These are phyloP conservation scores for Hebeloma cylindrosporum DNA, from an alignment of 768 basidiomycete genomes.

Conservation along the genomic window DNA sequence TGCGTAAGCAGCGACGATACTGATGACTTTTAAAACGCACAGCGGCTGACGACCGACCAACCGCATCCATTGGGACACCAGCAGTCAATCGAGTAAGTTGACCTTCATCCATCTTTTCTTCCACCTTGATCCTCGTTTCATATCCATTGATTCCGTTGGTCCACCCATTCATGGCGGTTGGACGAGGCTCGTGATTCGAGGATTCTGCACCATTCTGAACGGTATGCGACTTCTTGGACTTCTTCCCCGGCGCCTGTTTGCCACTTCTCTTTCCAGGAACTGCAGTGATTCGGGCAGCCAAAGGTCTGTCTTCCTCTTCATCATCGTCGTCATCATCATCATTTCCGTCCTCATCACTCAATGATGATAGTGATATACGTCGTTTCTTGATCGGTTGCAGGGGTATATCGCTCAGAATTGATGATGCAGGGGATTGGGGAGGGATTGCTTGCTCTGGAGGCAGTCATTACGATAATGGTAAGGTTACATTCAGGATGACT, in stretches of 20 bases:
- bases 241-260: slow-evolving; percentile 58
- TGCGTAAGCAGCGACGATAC: slow-evolving; percentile 2
- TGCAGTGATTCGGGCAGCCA: slow-evolving; percentile 46
- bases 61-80: slow-evolving; percentile 76
- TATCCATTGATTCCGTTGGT: slow-evolving; percentile 46
- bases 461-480: background rate
- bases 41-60: slow-evolving; percentile 40
- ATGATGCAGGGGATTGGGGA: slow-evolving; percentile 48
- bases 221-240: slow-evolving; percentile 57
- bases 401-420: slow-evolving; percentile 48
- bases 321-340: slow-evolving; percentile 49
- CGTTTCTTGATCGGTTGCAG: slow-evolving; percentile 51
- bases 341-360: slow-evolving; percentile 52
- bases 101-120: slow-evolving; percentile 78
- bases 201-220: slow-evolving; percentile 47
- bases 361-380: slow-evolving; percentile 51
- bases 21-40: slow-evolving; percentile 35
- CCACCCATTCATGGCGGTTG: slow-evolving; percentile 37
- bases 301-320: slow-evolving; percentile 55
- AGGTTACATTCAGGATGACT: slow-evolving; percentile 15
- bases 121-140: slow-evolving; percentile 61
- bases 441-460: slow-evolving; percentile 32
- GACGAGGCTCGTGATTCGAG: slow-evolving; percentile 35
- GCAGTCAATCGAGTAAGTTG: slow-evolving; percentile 77
- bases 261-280: slow-evolving; percentile 43